Evolutionary conservation across 179 eudicot species (phyloP).

Genomic region (Gypsophila paniculata): DNA sequence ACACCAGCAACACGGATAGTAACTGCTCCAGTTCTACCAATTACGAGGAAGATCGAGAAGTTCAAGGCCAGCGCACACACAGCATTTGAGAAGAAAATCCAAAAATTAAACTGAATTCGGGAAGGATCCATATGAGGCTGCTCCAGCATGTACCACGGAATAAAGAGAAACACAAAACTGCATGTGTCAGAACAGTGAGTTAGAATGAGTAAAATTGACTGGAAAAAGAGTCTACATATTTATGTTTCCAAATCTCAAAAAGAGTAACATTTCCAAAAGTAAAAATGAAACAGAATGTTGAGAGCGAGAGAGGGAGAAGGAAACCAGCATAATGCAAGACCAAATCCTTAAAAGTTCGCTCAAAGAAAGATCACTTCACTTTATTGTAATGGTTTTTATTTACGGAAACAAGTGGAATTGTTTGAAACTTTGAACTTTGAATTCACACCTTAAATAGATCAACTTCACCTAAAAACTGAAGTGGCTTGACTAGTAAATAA

Average conservation of each 20-base stretch:
- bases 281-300: too few species aligned
- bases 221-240: too few species aligned
- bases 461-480: neutral
- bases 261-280: too few species aligned
- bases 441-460: too few species aligned
- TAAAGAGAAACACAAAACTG: conserved; percentile 85
- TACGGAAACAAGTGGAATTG: neutral
- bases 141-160: conserved; percentile 95
- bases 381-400: neutral
- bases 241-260: too few species aligned
- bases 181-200: conserved; percentile 22
- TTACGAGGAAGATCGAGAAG: conserved; percentile 83
- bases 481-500: neutral
- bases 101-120: conserved; percentile 82
- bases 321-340: too few species aligned
- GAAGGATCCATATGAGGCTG: conserved; percentile 74
- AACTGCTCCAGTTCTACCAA: conserved; percentile 94
- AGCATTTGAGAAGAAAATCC: conserved; percentile 94
- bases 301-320: too few species aligned
- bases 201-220: neutral
- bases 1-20: conserved; percentile 98
- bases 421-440: neutral
- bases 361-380: too few species aligned
- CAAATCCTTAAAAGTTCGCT: too few species aligned
- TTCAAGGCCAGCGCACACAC: conserved; percentile 83